These are phyloP conservation scores for Udeniomyces megalosporus DNA, from an alignment of 768 basidiomycete genomes.

Conservation along the genomic window DNA sequence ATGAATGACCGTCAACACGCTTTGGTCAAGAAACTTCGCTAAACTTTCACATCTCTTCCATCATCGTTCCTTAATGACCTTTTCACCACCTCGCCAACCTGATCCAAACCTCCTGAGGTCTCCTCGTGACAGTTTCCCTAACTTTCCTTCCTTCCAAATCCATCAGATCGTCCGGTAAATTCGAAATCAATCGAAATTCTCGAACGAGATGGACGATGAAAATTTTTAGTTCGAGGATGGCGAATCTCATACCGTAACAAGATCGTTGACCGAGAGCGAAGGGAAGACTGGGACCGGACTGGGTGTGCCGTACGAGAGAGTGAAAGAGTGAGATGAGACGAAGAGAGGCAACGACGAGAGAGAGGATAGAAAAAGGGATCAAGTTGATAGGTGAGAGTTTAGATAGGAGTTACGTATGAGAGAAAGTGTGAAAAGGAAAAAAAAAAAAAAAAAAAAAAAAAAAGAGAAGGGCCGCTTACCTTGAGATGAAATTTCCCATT, in stretches of 20 bases:
- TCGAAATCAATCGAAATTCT: not conserved
- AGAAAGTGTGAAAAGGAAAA: too few species aligned
- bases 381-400: too few species aligned
- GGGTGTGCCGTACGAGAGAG: not conserved
- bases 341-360: too few species aligned
- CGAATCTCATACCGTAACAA: not conserved
- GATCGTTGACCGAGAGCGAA: not conserved
- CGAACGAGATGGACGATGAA: not conserved
- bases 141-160: not conserved
- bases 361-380: too few species aligned
- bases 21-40: too few species aligned
- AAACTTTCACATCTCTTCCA: too few species aligned
- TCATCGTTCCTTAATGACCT: not conserved
- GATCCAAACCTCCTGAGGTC: not conserved
- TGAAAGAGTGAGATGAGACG: too few species aligned
- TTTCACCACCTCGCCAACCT: not conserved
- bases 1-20: not conserved
- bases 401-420: too few species aligned
- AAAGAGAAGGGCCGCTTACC: not conserved
- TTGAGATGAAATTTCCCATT: not conserved
- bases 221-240: not conserved
- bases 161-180: not conserved
- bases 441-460: not conserved
- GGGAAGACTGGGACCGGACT: not conserved
- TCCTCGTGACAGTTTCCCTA: not conserved